Percentiles rank a stretch among this genome's conserved stretches.
Evolutionary conservation across 768 basidiomycete species (phyloP).

Genomic region (Candolleomyces aberdarensis): DNA sequence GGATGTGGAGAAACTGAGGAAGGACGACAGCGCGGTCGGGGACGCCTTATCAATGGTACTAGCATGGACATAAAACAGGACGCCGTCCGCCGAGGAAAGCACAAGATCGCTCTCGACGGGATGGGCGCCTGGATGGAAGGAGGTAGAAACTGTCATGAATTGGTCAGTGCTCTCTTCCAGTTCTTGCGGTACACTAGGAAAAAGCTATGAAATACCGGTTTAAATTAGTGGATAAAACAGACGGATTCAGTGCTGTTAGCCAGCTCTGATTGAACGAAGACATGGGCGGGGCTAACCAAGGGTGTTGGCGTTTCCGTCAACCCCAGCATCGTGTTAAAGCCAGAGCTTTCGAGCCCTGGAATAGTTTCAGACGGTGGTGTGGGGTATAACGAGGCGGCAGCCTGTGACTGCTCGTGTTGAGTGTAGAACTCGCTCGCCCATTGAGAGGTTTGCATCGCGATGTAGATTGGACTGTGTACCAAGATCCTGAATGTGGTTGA

Average conservation of each 20-base stretch:
- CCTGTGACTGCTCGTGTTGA: neutral
- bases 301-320: constrained; percentile 1
- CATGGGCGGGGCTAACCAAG: constrained; percentile 1
- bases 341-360: neutral
- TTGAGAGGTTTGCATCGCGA: neutral
- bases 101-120: constrained; percentile 23
- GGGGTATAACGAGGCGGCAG: neutral
- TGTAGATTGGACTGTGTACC: neutral
- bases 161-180: neutral
- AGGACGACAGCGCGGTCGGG: constrained; percentile 36
- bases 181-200: neutral
- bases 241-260: neutral
- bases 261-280: too few species aligned
- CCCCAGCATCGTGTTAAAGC: neutral
- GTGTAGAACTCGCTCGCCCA: neutral
- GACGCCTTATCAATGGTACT: constrained; percentile 42
- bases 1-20: constrained; percentile 22
- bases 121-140: constrained; percentile 20
- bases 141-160: constrained; percentile 19
- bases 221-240: neutral
- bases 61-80: constrained; percentile 61
- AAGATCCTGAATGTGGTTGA: neutral
- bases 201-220: neutral
- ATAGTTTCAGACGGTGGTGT: neutral
- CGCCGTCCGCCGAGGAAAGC: constrained; percentile 52